These are phyloP conservation scores for Cardamine chenopodiifolia DNA, from an alignment of 345 rosid species.

Conservation along the genomic window DNA sequence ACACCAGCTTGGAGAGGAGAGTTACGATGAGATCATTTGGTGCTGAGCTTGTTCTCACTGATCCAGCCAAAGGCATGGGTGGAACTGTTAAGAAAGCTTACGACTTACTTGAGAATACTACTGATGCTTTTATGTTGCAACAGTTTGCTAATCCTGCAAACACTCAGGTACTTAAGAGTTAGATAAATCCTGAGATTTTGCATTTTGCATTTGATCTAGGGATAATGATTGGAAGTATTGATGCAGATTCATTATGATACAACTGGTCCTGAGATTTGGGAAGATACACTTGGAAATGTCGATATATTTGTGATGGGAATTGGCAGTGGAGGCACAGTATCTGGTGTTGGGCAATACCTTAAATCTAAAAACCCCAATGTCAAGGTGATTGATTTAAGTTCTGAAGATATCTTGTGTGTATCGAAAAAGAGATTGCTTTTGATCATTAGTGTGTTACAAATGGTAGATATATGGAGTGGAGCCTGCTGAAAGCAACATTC, in stretches of 20 bases:
- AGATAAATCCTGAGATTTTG: neutral
- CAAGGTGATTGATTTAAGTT: constrained; percentile 53
- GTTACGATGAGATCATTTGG: constrained; percentile 96
- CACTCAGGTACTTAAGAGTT: constrained; percentile 55
- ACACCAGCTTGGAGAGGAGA: constrained; percentile 95
- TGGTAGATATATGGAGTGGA: constrained; percentile 92
- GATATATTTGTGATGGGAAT: constrained; percentile 98
- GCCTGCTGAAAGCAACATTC: constrained; percentile 89
- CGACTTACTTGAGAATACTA: constrained; percentile 75
- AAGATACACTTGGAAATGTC: constrained; percentile 83
- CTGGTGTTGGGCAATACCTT: constrained; percentile 92
- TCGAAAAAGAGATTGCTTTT: constrained; percentile 7
- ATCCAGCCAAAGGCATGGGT: constrained; percentile 95
- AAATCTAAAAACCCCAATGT: constrained; percentile 92
- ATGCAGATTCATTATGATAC: constrained; percentile 86
- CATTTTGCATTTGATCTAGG: neutral
- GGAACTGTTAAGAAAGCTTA: constrained; percentile 94
- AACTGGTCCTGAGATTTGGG: constrained; percentile 99
- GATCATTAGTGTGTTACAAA: constrained; percentile 13
- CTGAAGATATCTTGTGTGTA: constrained; percentile 9
- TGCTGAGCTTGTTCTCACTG: constrained; percentile 89
- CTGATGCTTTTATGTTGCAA: constrained; percentile 79
- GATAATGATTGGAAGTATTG: constrained; percentile 16
- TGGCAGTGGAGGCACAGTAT: constrained; percentile 96
- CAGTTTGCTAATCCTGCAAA: constrained; percentile 93